Conservation (phyloP, 2,329 filamentous ascomycete species). For the Paradendryphiella salina region DNA sequence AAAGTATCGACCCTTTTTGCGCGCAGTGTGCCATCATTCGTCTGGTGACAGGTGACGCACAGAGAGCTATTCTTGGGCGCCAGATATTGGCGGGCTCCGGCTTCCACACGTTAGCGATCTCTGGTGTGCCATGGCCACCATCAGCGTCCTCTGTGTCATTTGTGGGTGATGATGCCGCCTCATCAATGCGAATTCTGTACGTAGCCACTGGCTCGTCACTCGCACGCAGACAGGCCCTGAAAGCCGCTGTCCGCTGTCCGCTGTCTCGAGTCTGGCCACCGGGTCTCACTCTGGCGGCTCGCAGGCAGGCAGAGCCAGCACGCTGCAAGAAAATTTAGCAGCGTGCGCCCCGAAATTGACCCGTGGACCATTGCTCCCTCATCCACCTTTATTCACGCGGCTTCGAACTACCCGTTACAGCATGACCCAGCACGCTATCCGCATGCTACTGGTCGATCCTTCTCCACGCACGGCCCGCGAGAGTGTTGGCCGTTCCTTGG, state of each 20-base stretch:
- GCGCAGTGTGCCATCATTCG: not conserved
- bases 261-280: no score
- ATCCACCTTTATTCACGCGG: constrained; percentile 12
- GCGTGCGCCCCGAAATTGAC: constrained; percentile 16
- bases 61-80: constrained; percentile 33
- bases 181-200: no score
- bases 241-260: no score
- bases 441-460: constrained; percentile 30
- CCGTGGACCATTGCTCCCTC: constrained; percentile 8
- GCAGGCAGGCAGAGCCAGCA: not conserved
- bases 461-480: constrained; percentile 36
- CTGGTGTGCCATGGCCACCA: constrained; percentile 13
- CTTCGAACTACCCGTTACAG: constrained; percentile 18
- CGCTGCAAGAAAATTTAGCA: constrained; percentile 7
- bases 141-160: not conserved
- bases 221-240: not conserved
- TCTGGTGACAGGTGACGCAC: constrained; percentile 27
- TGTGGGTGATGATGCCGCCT: not conserved
- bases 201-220: no score
- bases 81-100: constrained; percentile 29
- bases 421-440: constrained; percentile 13
- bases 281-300: not conserved
- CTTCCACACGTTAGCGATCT: constrained; percentile 28
- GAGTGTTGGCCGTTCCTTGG: constrained; percentile 24
- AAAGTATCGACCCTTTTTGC: constrained; percentile 10